Evolutionary conservation across 2,329 filamentous ascomycete genomes (phyloP).

Genomic region (Trichoderma semiorbis): DNA sequence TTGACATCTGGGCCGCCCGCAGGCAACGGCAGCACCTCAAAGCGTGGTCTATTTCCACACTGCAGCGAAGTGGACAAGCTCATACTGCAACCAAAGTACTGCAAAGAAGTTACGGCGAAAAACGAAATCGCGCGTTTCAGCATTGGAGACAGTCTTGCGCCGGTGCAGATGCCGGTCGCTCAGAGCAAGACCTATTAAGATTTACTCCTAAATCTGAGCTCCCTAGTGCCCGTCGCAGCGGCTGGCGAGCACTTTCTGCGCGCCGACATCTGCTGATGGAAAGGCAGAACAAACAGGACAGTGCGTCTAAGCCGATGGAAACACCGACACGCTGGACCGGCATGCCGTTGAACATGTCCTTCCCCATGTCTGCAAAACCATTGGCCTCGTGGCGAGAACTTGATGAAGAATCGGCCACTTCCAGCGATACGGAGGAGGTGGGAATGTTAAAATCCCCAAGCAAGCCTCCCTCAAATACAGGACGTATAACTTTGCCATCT

Average conservation of each 20-base stretch:
- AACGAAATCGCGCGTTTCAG: constrained; percentile 30
- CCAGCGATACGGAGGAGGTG: constrained; percentile 11
- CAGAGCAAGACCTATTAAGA: background rate
- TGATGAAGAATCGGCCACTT: constrained; percentile 26
- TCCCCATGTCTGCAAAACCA: constrained; percentile 26
- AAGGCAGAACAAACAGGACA: constrained; percentile 23
- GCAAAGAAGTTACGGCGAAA: constrained; percentile 33
- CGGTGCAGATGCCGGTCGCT: constrained; percentile 18
- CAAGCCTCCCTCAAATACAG: background rate
- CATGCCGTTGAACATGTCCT: constrained; percentile 36
- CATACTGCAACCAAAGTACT: constrained; percentile 35
- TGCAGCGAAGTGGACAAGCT: constrained; percentile 37
- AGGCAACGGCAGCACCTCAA: constrained; percentile 35
- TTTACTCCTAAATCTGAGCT: constrained; percentile 10
- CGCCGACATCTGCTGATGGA: constrained; percentile 26
- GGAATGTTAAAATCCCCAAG: constrained; percentile 11
- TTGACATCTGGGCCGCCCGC: constrained; percentile 32
- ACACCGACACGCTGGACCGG: constrained; percentile 49
- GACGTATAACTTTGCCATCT: constrained; percentile 16
- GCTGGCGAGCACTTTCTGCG: constrained; percentile 27
- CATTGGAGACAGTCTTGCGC: constrained; percentile 30
- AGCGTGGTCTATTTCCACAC: constrained; percentile 36
- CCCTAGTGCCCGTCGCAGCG: constrained; percentile 23
- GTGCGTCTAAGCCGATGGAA: constrained; percentile 28
- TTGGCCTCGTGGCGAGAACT: constrained; percentile 33